Evolutionary conservation across 345 rosid genomes (phyloP).

Genomic region (Sisymbrium altissimum): DNA sequence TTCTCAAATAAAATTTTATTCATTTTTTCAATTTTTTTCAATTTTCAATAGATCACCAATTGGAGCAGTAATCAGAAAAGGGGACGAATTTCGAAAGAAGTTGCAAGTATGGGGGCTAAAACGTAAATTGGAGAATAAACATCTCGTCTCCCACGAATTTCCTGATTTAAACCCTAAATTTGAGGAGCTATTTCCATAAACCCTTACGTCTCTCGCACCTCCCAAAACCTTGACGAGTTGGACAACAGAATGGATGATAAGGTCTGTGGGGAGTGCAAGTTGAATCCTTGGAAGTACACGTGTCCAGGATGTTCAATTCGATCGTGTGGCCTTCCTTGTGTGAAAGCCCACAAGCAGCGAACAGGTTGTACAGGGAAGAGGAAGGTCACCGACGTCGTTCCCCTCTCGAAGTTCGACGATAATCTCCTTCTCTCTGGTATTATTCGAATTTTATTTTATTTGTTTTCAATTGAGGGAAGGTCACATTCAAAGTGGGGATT

Average conservation of each 20-base stretch:
- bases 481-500: background rate
- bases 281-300: constrained; percentile 57
- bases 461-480: background rate
- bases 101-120: background rate
- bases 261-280: constrained; percentile 63
- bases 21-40: no score
- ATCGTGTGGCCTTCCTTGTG: constrained; percentile 75
- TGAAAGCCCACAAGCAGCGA: constrained; percentile 79
- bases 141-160: background rate
- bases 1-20: no score
- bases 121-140: background rate
- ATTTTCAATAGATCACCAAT: no score
- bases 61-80: no score
- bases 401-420: constrained; percentile 66
- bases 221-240: background rate
- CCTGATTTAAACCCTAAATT: constrained; percentile 16
- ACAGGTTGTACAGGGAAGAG: constrained; percentile 74
- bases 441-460: background rate
- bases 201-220: background rate
- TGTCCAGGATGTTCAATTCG: constrained; percentile 86
- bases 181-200: background rate
- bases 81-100: background rate
- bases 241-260: background rate
- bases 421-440: constrained; percentile 74
- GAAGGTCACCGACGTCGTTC: constrained; percentile 48